phyloP scores from a whole-genome alignment of 805 yeast genomes.

The Saccharomycopsis sp. region DNA sequence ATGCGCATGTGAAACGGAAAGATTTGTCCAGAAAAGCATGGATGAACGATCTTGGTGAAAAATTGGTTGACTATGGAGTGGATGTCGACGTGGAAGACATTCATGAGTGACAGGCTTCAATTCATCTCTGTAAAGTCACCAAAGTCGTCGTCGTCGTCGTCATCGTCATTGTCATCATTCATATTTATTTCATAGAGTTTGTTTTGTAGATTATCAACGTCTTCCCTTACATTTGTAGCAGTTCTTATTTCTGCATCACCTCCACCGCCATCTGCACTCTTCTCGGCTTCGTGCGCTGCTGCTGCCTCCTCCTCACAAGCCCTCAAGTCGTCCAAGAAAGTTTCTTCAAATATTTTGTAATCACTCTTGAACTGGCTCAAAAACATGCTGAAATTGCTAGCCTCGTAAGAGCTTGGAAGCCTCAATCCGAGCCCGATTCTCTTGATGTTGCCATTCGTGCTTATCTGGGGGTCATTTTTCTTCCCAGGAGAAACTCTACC shows the following conservation, averaged over 20 bases:
- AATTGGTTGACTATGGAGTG: conserved; percentile 78
- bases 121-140: conserved; percentile 17
- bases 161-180: conserved; percentile 7
- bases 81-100: conserved; percentile 67
- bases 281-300: neutral
- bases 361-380: conserved; percentile 17
- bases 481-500: neutral
- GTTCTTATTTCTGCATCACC: neutral
- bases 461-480: neutral
- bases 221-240: neutral
- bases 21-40: conserved; percentile 30
- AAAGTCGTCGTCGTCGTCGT: conserved; percentile 20
- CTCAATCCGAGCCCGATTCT: conserved; percentile 18
- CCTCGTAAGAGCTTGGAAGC: conserved; percentile 17
- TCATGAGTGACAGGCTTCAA: no score
- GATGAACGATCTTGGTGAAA: conserved; percentile 79
- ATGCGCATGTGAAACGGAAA: conserved; percentile 1
- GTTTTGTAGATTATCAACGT: conserved; percentile 2
- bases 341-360: conserved; percentile 9
- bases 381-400: conserved; percentile 14
- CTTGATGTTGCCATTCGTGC: conserved; percentile 4
- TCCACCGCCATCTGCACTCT: no score
- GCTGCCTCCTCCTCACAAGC: neutral
- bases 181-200: conserved; percentile 10
- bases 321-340: conserved; percentile 4